Base-by-base conservation (phyloP, 331 rosid genomes). In the Rosa hybrid region DNA sequence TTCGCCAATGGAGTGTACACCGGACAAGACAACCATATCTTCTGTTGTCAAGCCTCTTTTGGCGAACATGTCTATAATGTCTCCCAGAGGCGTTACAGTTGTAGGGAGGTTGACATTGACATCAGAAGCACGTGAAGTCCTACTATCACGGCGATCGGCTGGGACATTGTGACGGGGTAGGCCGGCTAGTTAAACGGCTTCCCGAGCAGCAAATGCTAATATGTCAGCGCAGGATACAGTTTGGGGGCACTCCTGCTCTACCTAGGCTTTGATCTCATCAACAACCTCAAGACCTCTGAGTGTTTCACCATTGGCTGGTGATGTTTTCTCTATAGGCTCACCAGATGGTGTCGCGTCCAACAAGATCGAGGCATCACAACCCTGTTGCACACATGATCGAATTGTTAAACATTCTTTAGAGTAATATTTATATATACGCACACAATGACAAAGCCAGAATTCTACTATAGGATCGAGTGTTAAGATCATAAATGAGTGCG, bases 301-400 rank as follows among this genome's bases (percentile, higher is more conserved):
- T 39, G 73, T 78, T 1, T 38, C 18, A 4, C 81, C 84, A 41
- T 92, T 92, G 13, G 75, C 81, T 44, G 44, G 16, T 13, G 94
- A 76, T 42, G 18, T 16, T 78, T 92, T 94, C 84, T 94, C 97
- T n/a, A 85, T 91, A 1, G 59, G 70, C 9, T 87, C 90, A 2
- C 84, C 86, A 0, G 72, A 10, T 8, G 63, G 81, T 5, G 87
- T 34, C 38, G 46, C 57, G 70, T 94, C 98, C 77, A 94, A 78
- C 85, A 94, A 77, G 65, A 90, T 7, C 1, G 98, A 94, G 17
- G 92, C 93, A 83, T 92, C 98, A 49, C 98, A 94, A 8, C 97
- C 98, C 98, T 94, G 86, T 72, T 75, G 0, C 4, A 23, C 18
- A 12, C n/a, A 17, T 67, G 16, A 30, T 30, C 34, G 34, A 42